These are phyloP conservation scores for Pichia manshurica DNA, from an alignment of 805 yeast species.

Conservation along the genomic window DNA sequence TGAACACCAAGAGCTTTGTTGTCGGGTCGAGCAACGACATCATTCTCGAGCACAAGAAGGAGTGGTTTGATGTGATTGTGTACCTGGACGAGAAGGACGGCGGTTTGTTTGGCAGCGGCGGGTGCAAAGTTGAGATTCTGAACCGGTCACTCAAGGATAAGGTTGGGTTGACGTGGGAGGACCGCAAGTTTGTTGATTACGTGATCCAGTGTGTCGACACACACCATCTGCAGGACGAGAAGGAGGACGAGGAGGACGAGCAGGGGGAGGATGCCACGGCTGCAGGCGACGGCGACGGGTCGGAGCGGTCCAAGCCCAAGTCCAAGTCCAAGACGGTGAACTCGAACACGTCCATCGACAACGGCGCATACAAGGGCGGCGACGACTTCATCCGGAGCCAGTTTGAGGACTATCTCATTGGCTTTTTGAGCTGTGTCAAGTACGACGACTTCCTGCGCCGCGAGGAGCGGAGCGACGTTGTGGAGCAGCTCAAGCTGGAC, in stretches of 20 bases:
- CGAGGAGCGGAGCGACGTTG: conserved; percentile 22
- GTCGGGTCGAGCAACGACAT: conserved; percentile 88
- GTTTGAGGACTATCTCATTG: conserved; percentile 85
- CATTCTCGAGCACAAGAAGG: conserved; percentile 56
- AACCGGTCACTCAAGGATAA: conserved; percentile 38
- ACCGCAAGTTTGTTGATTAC: conserved; percentile 67
- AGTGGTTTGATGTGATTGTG: conserved; percentile 64
- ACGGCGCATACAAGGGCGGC: conserved; percentile 49
- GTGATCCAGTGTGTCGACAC: conserved; percentile 45
- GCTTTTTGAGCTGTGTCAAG: conserved; percentile 67
- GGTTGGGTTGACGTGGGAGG: conserved; percentile 49
- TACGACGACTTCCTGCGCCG: conserved; percentile 48
- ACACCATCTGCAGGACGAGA: conserved; percentile 19
- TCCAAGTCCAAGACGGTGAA: conserved; percentile 25
- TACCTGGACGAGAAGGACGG: conserved; percentile 47
- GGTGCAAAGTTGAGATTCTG: conserved; percentile 37
- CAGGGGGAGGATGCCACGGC: background rate
- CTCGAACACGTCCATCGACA: conserved; percentile 36
- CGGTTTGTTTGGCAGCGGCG: conserved; percentile 6
- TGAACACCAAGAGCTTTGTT: conserved; percentile 56
- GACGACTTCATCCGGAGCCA: conserved; percentile 85
- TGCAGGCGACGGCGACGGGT: too few species aligned
- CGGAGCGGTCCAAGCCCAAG: too few species aligned
- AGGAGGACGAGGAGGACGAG: background rate
- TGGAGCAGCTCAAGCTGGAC: conserved; percentile 19